These are phyloP conservation scores for Elaphomyces granulatus DNA, from an alignment of 495 filamentous ascomycete genomes.

Conservation along the genomic window DNA sequence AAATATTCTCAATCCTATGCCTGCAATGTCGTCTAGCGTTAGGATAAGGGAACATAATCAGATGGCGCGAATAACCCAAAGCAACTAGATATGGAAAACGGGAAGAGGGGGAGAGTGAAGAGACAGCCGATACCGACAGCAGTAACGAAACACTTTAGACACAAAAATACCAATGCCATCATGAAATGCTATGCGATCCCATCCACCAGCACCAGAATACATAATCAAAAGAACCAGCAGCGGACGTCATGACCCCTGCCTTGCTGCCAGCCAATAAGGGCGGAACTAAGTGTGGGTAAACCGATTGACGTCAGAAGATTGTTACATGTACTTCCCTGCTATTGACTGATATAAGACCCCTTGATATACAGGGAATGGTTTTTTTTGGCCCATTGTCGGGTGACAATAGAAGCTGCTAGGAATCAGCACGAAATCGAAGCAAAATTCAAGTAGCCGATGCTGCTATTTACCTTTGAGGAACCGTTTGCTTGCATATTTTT, in stretches of 20 bases:
- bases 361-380: constrained; percentile 33
- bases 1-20: no score
- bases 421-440: constrained; percentile 9
- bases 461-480: constrained; percentile 79
- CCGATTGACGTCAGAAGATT: no score
- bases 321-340: no score
- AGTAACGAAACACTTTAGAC: background rate
- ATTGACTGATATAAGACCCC: no score
- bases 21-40: no score
- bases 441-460: no score
- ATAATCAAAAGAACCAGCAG: no score
- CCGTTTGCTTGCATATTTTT: constrained; percentile 98
- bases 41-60: no score
- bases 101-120: background rate
- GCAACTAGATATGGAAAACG: no score
- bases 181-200: constrained; percentile 3
- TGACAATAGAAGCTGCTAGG: constrained; percentile 67
- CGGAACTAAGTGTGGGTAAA: no score
- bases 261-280: constrained; percentile 10
- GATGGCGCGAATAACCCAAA: no score
- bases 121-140: no score
- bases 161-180: constrained; percentile 6
- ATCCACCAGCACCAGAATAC: constrained; percentile 4
- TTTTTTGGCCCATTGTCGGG: constrained; percentile 86
- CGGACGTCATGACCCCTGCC: background rate